phyloP scores from a whole-genome alignment of 2,329 filamentous ascomycete genomes.

The Fusarium newnesense region DNA sequence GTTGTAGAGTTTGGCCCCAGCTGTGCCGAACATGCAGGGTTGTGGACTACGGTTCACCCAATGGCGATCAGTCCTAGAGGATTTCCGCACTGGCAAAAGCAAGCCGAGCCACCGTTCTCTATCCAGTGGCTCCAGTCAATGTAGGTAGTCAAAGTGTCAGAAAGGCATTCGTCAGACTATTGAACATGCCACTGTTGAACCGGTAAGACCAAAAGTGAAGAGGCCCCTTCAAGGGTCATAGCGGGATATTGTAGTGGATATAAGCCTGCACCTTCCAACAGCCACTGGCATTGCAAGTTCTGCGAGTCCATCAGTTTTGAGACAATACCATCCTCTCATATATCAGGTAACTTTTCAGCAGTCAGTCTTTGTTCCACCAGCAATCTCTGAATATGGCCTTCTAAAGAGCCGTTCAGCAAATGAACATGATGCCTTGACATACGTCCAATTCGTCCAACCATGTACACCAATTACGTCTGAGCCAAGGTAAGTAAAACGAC shows the following conservation, averaged over 20 bases:
- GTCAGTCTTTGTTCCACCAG: background rate
- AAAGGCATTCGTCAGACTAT: background rate
- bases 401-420: background rate
- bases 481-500: background rate
- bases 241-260: no score
- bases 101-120: background rate
- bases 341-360: background rate
- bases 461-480: background rate
- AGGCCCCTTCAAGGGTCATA: no score
- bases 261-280: no score
- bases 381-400: background rate
- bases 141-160: background rate
- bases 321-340: background rate
- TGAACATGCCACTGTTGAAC: background rate
- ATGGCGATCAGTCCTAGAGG: constrained; percentile 6
- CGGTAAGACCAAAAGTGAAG: no score
- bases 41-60: constrained; percentile 18
- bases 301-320: background rate
- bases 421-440: background rate
- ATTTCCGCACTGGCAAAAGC: background rate
- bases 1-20: constrained; percentile 1
- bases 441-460: background rate
- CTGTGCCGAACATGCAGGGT: constrained; percentile 13
- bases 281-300: background rate
- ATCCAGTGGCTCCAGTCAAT: background rate